Evolutionary conservation across 129 eudicot species (phyloP).

Genomic region (Glebionis coronaria): DNA sequence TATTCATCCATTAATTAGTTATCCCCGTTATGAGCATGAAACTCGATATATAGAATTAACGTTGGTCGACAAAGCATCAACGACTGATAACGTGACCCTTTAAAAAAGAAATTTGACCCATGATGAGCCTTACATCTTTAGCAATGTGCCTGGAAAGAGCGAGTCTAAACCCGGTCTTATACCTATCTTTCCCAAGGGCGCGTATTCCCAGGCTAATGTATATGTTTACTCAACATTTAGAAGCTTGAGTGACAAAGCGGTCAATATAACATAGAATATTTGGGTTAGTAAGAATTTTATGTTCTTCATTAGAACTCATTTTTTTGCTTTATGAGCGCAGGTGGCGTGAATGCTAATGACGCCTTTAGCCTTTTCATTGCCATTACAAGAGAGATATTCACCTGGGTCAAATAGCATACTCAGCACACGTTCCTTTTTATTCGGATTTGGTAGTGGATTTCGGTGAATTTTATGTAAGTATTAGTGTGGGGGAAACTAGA

Average conservation of each 20-base stretch:
- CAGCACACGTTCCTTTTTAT: neutral
- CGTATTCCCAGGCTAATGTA: slow-evolving; percentile 43
- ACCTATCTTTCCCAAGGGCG: neutral
- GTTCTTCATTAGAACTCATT: neutral
- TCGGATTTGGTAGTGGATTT: neutral
- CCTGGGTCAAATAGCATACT: neutral
- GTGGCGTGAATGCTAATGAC: neutral
- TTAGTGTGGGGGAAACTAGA: neutral
- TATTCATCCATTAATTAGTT: no score
- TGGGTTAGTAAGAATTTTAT: neutral
- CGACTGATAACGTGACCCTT: slow-evolving; percentile 22
- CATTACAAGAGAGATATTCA: no score
- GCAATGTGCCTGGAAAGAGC: slow-evolving; percentile 13
- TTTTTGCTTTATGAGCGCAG: neutral
- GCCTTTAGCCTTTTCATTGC: neutral
- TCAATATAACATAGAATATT: neutral
- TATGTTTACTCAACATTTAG: slow-evolving; percentile 52
- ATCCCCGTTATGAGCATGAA: no score
- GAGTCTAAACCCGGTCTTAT: no score
- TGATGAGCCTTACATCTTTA: slow-evolving; percentile 36
- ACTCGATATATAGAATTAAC: neutral
- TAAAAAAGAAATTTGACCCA: slow-evolving; percentile 53
- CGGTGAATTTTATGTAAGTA: neutral
- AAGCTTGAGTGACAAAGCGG: slow-evolving; percentile 5
- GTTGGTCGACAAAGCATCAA: slow-evolving; percentile 33